Evolutionary conservation across 805 yeast genomes (phyloP), one percentile per base, ranked within the genome.

Genomic region (Barnettozyma botsteinii): DNA sequence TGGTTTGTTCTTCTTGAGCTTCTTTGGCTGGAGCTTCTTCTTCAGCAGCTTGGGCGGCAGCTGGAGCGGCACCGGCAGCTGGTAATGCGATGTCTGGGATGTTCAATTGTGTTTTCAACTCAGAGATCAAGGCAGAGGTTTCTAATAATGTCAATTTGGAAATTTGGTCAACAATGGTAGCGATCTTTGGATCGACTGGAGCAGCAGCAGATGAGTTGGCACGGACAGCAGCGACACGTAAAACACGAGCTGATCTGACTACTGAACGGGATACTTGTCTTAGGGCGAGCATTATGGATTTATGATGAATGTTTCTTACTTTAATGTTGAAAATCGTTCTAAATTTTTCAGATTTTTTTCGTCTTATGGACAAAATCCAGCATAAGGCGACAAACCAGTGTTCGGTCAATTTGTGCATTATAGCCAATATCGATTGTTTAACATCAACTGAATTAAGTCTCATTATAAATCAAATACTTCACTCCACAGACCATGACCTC

Each of bases 41-140:
- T 26, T 79, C 80, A 7, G 81, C 77, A 33, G 23, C 23, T 21
- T 8, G 21, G 2, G 83, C 78, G 31, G 77, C 76, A 33, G 73
- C 77, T 32, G 72, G 75, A 30, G 74, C 77, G 26, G 77, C 75
- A 37, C 74, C 78, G n/a, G 67, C 75, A 44, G 80, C 81, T 48
- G 95, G 91, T 66, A 86, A 75, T 5, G 95, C 75, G 53, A 89
- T 87, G 61, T 93, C 99, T 50, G 97, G 86, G 51, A 93, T 93
- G 68, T 93, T 88, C 55, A 93, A 79, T 60, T 81, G 81, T 33
- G 80, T 68, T 67, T 81, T 81, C 61, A 86, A 72, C 58, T 86
- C 96, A 29, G 78, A 61, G 48, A 93, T 85, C 59, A 93, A 76
- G 22, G 81, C 64, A n/a, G 96, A 81, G 18, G 98, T 91, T 70